Evolutionary conservation across 495 filamentous ascomycete genomes (phyloP), one percentile per base, ranked within the genome.

Genomic region (Lineolata rhizophorae): DNA sequence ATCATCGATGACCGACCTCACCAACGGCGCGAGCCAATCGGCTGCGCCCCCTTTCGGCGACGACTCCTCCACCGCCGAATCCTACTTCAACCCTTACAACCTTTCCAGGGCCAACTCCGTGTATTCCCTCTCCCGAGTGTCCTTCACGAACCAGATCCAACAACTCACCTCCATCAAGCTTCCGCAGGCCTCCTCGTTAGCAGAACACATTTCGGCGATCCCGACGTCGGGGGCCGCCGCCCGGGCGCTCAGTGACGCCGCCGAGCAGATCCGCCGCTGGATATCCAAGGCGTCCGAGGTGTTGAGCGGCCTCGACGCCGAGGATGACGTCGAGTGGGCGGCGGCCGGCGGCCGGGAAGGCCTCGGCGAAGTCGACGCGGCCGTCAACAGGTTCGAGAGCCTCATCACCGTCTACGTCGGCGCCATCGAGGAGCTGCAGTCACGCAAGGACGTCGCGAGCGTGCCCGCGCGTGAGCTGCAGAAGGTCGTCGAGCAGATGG

Each of bases 261-360:
- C 85, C 15, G 76, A 84, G 32, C 81, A 93, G 51, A 95, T 97
- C 31, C 67, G 72, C 28, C 70, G 70, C 34, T 95, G 87, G 87
- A 84, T 94, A 36, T 62, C 65, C 38, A 91, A 91, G 47, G 83
- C 87, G 1, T 73, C 69, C 0, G 79, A 87, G 36, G 81, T 93
- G 6, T 64, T 97, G 17, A 65, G 58, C 34, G 79, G 81, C 0
- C 53, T 95, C 15, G 79, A 93, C 49, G 74, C 81, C 10, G 84
- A 94, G 38, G 87, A 97, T 52, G 85, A 97, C 43, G 79, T 94
- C 14, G 83, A 93, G 45, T 97, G 87, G 87, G 83, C 87, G 10
- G 85, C 85, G 10, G 83, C 82, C 10, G 87, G 76, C 30, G 83
- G 83, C 2, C 67, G 82, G 38, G 83, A 93, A 45, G 83, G 81